These are phyloP conservation scores for Podospora pseudocomata DNA, from an alignment of 495 filamentous ascomycete genomes.

Conservation along the genomic window DNA sequence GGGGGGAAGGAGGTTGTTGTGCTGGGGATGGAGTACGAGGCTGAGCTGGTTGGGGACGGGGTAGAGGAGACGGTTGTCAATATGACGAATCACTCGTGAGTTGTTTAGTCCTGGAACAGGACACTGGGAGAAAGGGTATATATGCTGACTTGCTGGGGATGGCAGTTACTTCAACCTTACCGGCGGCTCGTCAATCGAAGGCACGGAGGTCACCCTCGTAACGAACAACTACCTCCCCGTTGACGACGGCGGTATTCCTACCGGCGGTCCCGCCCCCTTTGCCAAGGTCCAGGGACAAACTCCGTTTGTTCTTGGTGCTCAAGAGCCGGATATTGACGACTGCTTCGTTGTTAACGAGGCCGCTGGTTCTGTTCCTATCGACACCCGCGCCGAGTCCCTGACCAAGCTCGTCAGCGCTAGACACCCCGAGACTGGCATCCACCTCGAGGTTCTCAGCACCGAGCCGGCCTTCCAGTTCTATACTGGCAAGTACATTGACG, in stretches of 20 bases:
- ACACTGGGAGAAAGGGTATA: not conserved
- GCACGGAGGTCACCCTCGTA: slow-evolving; percentile 66
- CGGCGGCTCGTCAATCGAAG: slow-evolving; percentile 63
- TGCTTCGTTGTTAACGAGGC: slow-evolving; percentile 77
- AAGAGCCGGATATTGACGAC: slow-evolving; percentile 76
- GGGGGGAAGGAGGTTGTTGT: slow-evolving; percentile 59
- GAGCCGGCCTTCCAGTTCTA: slow-evolving; percentile 98
- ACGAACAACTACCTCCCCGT: slow-evolving; percentile 73
- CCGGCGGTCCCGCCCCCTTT: slow-evolving; percentile 52
- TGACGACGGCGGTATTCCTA: slow-evolving; percentile 66
- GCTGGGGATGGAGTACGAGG: slow-evolving; percentile 84
- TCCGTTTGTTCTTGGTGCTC: slow-evolving; percentile 63
- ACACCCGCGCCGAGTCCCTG: slow-evolving; percentile 67
- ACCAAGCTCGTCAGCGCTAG: slow-evolving; percentile 61
- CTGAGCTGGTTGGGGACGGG: slow-evolving; percentile 64
- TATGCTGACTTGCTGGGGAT: slow-evolving; percentile 3
- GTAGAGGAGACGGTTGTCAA: slow-evolving; percentile 84
- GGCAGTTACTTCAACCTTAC: slow-evolving; percentile 88
- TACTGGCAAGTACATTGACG: slow-evolving; percentile 77
- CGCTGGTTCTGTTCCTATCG: slow-evolving; percentile 59
- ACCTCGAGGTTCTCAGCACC: slow-evolving; percentile 81
- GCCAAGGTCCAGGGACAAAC: slow-evolving; percentile 58
- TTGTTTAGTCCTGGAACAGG: not conserved
- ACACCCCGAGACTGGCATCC: slow-evolving; percentile 66
- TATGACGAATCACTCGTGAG: slow-evolving; percentile 91